Evolutionary conservation across 371 early-diverging fungal genomes (phyloP), one percentile per base, ranked within the genome.

Genomic region (Fennellomyces sp.): DNA sequence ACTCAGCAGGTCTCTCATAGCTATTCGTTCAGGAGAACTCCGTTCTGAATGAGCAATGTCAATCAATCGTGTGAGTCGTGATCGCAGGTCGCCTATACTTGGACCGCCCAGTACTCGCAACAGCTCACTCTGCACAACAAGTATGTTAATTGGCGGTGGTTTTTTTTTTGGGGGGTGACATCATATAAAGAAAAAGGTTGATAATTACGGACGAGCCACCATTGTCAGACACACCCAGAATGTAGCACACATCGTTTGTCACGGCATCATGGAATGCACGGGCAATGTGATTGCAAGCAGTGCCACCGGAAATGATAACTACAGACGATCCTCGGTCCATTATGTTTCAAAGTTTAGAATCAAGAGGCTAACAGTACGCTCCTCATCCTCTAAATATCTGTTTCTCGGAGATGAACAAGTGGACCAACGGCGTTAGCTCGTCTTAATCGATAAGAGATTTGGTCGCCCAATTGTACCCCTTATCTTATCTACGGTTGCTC

Each of bases 211-310:
- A 84, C 1, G 82, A 84, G 13, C 82, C 86, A 38, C 89, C 91
- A 61, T 91, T 89, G 59, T 91, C 91, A 26, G 84, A 83, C n/a
- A 91, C 82, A 35, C 89, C 89, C 56, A 91, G 65, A 19, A 87
- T 74, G 64, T 89, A 89, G 60, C 86, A 82, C 28, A 86, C 82
- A 60, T 85, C 76, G 41, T 84, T 72, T 26, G 87, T 83, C 53
- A 82, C 69, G 33, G 68, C 56, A 62, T 85, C 38, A 36, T 64
- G 87, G 41, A 89, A 79, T 35, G 78, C 55, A 50, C 60, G 49
- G 59, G 85, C 71, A 78, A 81, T 57, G 66, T 73, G 72, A 63
- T 91, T 91, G 55, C 88, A 86, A 15, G 89, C 91, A 13, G 88
- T 84, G 21, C 91, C 91, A 39, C 91, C 91, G 33, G 88, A 88